Conservation (phyloP, 1,139 yeast genomes). For the Arxiozyma heterogenica region DNA sequence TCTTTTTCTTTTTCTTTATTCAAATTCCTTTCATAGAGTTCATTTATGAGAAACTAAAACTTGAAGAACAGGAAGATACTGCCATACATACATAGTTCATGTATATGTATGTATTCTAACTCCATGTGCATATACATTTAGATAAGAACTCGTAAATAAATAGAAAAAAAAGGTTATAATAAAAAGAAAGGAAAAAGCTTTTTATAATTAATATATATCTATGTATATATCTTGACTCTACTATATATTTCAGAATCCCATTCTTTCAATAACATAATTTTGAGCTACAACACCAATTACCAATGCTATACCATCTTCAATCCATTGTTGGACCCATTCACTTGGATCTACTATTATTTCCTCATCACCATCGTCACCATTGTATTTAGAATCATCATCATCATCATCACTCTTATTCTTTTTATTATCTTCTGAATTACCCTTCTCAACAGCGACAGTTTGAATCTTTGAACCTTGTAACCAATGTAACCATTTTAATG, state of each 20-base stretch:
- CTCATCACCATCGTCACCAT: conserved; percentile 21
- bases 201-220: background rate
- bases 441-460: background rate
- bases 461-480: conserved; percentile 38
- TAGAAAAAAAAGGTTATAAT: too few relatives aligned
- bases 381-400: too few relatives aligned
- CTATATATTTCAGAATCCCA: conserved; percentile 47
- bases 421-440: conserved; percentile 12
- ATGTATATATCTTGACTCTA: background rate
- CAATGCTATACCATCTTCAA: conserved; percentile 69
- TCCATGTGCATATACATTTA: too few relatives aligned
- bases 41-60: background rate
- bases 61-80: too few relatives aligned
- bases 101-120: too few relatives aligned
- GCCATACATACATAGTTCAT: too few relatives aligned
- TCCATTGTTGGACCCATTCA: conserved; percentile 95
- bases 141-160: too few relatives aligned
- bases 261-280: conserved; percentile 78
- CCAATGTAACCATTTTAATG: conserved; percentile 85
- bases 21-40: background rate
- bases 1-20: background rate
- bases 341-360: conserved; percentile 68
- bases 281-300: conserved; percentile 84
- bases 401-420: conserved; percentile 2
- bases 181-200: too few relatives aligned